Conservation (phyloP, 768 basidiomycete species). For the Paxillus ammoniavirescens region DNA sequence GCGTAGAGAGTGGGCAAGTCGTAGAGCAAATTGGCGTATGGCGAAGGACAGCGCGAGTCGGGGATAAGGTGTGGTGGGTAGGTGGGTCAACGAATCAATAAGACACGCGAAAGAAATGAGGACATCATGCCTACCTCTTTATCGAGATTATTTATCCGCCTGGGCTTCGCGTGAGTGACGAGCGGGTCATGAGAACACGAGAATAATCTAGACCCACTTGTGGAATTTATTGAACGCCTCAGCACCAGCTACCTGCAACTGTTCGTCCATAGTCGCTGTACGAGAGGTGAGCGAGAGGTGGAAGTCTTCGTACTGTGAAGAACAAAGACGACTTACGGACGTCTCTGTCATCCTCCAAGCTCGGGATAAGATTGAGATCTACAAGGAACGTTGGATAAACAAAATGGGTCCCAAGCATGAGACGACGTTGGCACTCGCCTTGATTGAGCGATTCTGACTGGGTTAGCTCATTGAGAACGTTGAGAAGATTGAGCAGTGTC, state of each 20-base stretch:
- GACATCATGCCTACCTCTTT: slow-evolving; percentile 46
- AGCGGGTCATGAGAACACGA: not conserved
- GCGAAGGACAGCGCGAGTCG: not conserved
- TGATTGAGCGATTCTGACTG: slow-evolving; percentile 31
- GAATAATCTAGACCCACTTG: slow-evolving; percentile 37
- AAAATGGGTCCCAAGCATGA: not conserved
- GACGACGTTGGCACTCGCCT: slow-evolving; percentile 14
- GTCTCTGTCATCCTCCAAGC: slow-evolving; percentile 62
- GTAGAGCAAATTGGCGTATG: not conserved
- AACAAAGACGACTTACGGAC: slow-evolving; percentile 50
- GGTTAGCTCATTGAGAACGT: slow-evolving; percentile 39
- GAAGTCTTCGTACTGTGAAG: not conserved
- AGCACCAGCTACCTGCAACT: slow-evolving; percentile 65
- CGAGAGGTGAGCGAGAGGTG: not conserved
- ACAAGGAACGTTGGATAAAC: not conserved
- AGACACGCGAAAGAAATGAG: not conserved
- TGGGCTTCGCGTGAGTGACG: slow-evolving; percentile 21
- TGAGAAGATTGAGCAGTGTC: slow-evolving; percentile 37
- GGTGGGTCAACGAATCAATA: not conserved
- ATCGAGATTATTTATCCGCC: slow-evolving; percentile 61
- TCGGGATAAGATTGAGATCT: slow-evolving; percentile 43
- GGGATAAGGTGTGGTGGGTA: not conserved
- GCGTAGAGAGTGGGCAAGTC: not conserved
- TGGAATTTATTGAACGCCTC: slow-evolving; percentile 64
- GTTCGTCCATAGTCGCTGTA: slow-evolving; percentile 64